Evolutionary conservation across 371 early-diverging fungal species (phyloP), one percentile per base, ranked within the genome.

Genomic region (Chytridiales sp.): DNA sequence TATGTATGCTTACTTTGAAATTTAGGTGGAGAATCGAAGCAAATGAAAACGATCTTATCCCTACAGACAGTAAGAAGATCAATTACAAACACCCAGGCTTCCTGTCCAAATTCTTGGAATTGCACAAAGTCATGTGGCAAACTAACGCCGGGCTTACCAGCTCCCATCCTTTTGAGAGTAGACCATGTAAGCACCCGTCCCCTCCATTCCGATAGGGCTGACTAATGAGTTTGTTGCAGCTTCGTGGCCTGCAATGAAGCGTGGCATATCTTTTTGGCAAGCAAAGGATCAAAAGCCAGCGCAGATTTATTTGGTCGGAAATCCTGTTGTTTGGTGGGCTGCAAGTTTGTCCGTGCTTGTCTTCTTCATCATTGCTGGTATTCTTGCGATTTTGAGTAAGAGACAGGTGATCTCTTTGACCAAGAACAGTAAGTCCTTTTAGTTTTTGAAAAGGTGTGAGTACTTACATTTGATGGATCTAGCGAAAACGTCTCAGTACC

Each of bases 221-320:
- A n/a, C n/a, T n/a, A n/a, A n/a, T n/a, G n/a, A n/a, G n/a, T n/a
- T n/a, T n/a, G n/a, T n/a, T n/a, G n/a, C n/a, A n/a, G 76, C 76
- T 8, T 69, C 83, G 11, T 97, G 98, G 98, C 85, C 92, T 15
- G 65, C 86, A 47, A 63, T 94, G 58, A 72, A 74, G 34, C 79
- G 92, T 17, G 93, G 93, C 1, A 94, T 96, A 64, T 80, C 83
- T 3, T 94, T 92, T 72, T 97, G 95, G 95, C 78, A 53, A 22
- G 44, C 68, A 0, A 95, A 94, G 67, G 69, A 79, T 21, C 66
- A 86, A 66, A 93, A 92, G 73, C 94, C 59, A 32, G 44, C 61
- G 8, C 86, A 88, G 44, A 85, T 99, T 63, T 94, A 97, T 59
- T 78, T 99, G 54, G 61, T 99, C 27, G 98, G 99, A 11, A 99